These are phyloP conservation scores for Linnemannia exigua DNA, from an alignment of 192 early-diverging fungal genomes.

Conservation along the genomic window DNA sequence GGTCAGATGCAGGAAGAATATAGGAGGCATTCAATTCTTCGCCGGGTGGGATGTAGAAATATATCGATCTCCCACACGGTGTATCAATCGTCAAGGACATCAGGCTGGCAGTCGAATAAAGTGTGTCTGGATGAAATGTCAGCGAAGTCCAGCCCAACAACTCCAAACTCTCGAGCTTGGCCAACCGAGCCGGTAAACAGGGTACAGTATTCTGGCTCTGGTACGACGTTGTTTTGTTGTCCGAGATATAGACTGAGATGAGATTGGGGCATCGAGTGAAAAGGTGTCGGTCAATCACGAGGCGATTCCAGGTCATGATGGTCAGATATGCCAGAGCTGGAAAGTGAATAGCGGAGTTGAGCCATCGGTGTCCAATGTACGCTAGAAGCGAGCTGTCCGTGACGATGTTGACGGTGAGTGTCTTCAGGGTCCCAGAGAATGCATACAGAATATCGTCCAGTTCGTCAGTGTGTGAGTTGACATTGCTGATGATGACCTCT, in stretches of 20 bases:
- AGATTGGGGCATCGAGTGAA: neutral
- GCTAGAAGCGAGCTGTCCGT: neutral
- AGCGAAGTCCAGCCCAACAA: neutral
- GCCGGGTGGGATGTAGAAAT: neutral
- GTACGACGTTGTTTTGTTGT: neutral
- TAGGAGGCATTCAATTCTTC: neutral
- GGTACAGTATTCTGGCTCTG: neutral
- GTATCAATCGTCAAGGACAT: neutral
- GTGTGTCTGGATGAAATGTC: slow-evolving; percentile 3
- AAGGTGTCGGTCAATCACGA: neutral
- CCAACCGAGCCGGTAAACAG: neutral
- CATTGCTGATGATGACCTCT: neutral
- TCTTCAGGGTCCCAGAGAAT: neutral
- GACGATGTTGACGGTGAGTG: neutral
- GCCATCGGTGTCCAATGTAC: neutral
- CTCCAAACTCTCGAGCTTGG: neutral
- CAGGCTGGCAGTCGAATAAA: neutral
- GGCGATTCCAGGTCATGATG: neutral
- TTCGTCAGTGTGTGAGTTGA: neutral
- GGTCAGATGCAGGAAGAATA: too few relatives aligned
- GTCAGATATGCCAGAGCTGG: neutral
- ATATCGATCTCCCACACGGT: neutral
- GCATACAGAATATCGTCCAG: neutral
- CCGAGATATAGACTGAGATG: neutral
- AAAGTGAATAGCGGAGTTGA: neutral